Evolutionary conservation across 345 rosid genomes (phyloP).

Genomic region (Kandelia obovata): DNA sequence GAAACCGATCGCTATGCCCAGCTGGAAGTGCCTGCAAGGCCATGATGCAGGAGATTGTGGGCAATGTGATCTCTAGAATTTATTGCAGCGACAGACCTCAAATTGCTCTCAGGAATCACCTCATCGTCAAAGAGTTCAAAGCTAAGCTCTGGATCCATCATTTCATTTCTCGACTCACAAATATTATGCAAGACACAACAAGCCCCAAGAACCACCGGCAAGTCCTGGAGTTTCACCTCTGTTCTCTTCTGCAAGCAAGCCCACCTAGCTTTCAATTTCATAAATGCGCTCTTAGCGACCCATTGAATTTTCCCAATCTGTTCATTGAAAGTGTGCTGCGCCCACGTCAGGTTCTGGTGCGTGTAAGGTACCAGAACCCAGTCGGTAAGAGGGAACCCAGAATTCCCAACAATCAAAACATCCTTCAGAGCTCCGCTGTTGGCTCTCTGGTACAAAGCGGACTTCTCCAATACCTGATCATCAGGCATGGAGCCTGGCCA

Average conservation of each 20-base stretch:
- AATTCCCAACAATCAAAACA: constrained; percentile 63
- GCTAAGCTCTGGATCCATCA: constrained; percentile 39
- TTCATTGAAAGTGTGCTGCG: constrained; percentile 77
- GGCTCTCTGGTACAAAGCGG: constrained; percentile 64
- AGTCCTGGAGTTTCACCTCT: constrained; percentile 72
- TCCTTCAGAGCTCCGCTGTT: constrained; percentile 55
- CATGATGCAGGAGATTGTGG: constrained; percentile 68
- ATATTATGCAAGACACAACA: constrained; percentile 80
- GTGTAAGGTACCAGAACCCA: constrained; percentile 80
- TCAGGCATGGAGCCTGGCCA: constrained; percentile 90
- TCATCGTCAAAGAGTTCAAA: constrained; percentile 62
- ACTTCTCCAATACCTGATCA: constrained; percentile 74
- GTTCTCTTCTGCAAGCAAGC: constrained; percentile 71
- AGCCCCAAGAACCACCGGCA: constrained; percentile 75
- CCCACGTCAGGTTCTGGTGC: constrained; percentile 73
- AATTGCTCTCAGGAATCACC: constrained; percentile 51
- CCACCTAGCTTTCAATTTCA: constrained; percentile 71
- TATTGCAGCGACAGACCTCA: constrained; percentile 50
- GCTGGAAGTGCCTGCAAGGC: constrained; percentile 52
- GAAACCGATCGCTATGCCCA: not conserved
- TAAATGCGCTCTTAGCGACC: constrained; percentile 62
- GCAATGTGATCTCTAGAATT: constrained; percentile 72
- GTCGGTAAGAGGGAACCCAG: constrained; percentile 61
- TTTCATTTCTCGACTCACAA: constrained; percentile 58
- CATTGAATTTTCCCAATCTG: constrained; percentile 60